Evolutionary conservation across 805 yeast species (phyloP).

Genomic region (Candida parachauliodes): DNA sequence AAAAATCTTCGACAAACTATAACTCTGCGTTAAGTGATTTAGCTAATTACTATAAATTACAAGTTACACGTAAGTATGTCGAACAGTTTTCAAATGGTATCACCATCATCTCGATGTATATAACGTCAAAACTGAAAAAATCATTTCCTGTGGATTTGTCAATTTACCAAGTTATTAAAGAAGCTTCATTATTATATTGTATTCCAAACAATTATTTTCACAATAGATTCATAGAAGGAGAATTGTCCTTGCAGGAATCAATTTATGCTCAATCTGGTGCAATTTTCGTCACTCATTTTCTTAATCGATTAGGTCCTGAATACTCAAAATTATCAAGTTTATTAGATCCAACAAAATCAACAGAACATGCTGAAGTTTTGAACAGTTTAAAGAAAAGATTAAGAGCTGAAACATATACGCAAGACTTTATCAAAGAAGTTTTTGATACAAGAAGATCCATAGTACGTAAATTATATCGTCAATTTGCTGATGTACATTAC

Average conservation of each 20-base stretch:
- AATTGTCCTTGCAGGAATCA: conserved; percentile 88
- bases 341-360: conserved; percentile 57
- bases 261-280: conserved; percentile 93
- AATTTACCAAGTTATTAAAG: conserved; percentile 86
- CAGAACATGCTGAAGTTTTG: conserved; percentile 72
- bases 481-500: conserved; percentile 89
- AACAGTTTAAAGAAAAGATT: conserved; percentile 80
- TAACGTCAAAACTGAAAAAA: conserved; percentile 56
- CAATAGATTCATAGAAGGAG: conserved; percentile 65
- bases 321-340: conserved; percentile 65
- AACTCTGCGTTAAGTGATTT: conserved; percentile 82
- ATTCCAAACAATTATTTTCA: conserved; percentile 85
- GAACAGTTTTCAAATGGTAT: conserved; percentile 91
- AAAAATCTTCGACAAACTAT: conserved; percentile 79
- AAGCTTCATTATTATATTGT: conserved; percentile 87
- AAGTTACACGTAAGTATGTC: conserved; percentile 83
- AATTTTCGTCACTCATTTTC: conserved; percentile 88
- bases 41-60: conserved; percentile 83
- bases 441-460: conserved; percentile 67
- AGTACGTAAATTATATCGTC: conserved; percentile 79
- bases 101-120: conserved; percentile 82
- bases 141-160: conserved; percentile 61
- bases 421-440: conserved; percentile 73
- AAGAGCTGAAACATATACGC: conserved; percentile 90
- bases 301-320: conserved; percentile 91